Percentiles rank a stretch among this genome's conserved stretches.
Conservation (phyloP, 257 asterid species). For the Datura wrightii region DNA sequence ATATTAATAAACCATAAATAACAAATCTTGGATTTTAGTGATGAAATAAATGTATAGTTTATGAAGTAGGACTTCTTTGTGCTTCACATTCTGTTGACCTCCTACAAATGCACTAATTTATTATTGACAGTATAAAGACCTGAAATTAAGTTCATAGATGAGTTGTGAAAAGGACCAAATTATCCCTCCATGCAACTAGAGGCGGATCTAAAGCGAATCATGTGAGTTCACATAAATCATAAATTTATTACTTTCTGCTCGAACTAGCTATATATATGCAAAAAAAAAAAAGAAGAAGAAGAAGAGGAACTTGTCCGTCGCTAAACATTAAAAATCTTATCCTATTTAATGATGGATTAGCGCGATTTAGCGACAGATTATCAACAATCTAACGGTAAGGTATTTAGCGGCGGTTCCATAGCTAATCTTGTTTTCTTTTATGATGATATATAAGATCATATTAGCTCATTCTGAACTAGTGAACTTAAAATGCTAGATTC, state of each 20-base stretch:
- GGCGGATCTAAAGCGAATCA: background rate
- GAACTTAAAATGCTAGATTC: background rate
- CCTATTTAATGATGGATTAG: too few species aligned
- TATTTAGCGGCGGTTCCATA: background rate
- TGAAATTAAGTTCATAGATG: too few species aligned
- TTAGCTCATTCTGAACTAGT: background rate
- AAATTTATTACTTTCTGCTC: background rate
- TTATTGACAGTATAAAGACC: background rate
- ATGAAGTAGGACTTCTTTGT: background rate
- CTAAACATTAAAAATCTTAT: too few species aligned
- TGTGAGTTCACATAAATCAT: background rate
- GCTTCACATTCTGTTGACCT: background rate
- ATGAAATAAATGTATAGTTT: background rate
- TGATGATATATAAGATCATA: background rate
- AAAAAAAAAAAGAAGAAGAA: background rate
- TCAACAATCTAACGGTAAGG: background rate
- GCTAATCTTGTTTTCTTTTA: background rate
- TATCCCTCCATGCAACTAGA: background rate
- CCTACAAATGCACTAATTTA: background rate
- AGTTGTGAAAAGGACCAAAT: too few species aligned
- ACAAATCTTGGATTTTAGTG: background rate
- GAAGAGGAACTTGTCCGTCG: too few species aligned
- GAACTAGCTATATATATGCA: background rate
- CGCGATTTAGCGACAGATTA: background rate
- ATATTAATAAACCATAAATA: conserved; percentile 17